Base-by-base conservation (phyloP, 768 basidiomycete genomes). In the Termitomyces sp. region DNA sequence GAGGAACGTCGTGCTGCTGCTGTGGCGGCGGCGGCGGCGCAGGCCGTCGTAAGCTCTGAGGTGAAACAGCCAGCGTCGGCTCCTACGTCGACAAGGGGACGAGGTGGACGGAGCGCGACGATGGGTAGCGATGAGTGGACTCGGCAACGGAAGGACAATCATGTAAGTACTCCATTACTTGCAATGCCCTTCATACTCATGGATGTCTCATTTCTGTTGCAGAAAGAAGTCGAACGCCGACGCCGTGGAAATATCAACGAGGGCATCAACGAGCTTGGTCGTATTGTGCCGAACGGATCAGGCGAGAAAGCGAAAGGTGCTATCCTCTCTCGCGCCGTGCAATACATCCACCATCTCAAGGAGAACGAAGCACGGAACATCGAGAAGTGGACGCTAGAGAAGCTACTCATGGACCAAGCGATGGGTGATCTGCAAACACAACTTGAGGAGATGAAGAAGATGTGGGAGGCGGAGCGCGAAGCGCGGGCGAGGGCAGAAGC, bases 221-320 rank as follows among this genome's bases (percentile, higher is more conserved):
- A 98, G 96, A 98, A 98, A 92, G 95, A 98, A 77, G 95, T 98
- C 13, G 96, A 99, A 73, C 90, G 96, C 57, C 86, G 94, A 40
- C 89, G 96, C 57, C 83, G 96, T 51, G 95, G 95, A 18, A 94
- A 94, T 66, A 98, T 99, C 76, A 97, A 96, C 75, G 91, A 96
- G 64, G 96, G 96, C 0, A 97, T 99, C 77, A 94, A 91, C 69
- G 90, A 92, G 67, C 87, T 98, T 16, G 90, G 91, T 0, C 84
- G 88, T 0, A 91, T 96, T 66, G 89, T 98, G 11, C 96, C 96
- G 4, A 91, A 88, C 66, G 91, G 88, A 32, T 87, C 90, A 0
- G 91, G 92, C 35, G 92, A 94, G 72, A 92, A 91, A 68, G 89
- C 90, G 57, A 97, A 98, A 70, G 92, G 94, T 20, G 90, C 91